phyloP scores from a whole-genome alignment of 1,139 yeast species.

The Petasospora fabianii region DNA sequence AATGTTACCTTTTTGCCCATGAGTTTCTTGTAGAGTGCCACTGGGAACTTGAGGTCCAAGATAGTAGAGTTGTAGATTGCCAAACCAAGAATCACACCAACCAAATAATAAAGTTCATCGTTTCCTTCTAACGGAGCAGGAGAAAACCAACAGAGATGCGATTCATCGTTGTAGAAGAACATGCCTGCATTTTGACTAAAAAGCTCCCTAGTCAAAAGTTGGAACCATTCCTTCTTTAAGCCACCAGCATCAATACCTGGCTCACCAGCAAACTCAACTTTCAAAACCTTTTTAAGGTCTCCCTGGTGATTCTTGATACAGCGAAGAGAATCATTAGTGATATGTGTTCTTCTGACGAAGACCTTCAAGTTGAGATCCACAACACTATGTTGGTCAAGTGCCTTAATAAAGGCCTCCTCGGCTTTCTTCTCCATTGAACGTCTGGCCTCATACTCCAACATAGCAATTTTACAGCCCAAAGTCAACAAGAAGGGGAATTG shows the following conservation, averaged over 20 bases:
- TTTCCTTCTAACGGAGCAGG: slow-evolving; percentile 40
- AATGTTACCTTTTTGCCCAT: slow-evolving; percentile 53
- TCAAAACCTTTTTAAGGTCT: slow-evolving; percentile 70
- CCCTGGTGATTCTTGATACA: slow-evolving; percentile 53
- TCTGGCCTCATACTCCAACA: slow-evolving; percentile 79
- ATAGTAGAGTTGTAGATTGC: slow-evolving; percentile 91
- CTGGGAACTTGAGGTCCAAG: slow-evolving; percentile 73
- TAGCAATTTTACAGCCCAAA: slow-evolving; percentile 74
- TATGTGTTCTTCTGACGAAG: slow-evolving; percentile 59
- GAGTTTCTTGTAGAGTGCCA: slow-evolving; percentile 70
- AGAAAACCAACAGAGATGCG: slow-evolving; percentile 74
- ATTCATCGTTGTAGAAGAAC: slow-evolving; percentile 61
- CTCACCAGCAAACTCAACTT: slow-evolving; percentile 78
- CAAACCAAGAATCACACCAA: slow-evolving; percentile 83
- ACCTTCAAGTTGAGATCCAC: slow-evolving; percentile 68
- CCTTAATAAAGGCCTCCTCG: slow-evolving; percentile 80
- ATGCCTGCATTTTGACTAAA: slow-evolving; percentile 66
- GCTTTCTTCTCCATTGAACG: slow-evolving; percentile 84
- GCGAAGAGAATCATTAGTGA: slow-evolving; percentile 74
- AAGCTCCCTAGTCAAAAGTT: slow-evolving; percentile 62
- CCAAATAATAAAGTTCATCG: slow-evolving; percentile 54
- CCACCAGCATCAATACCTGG: slow-evolving; percentile 98
- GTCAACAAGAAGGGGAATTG: slow-evolving; percentile 81
- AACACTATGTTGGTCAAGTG: slow-evolving; percentile 58
- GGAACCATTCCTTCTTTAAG: slow-evolving; percentile 87